Base-by-base conservation (phyloP, 495 filamentous ascomycete species). In the Hypomontagnella submonticulosa region DNA sequence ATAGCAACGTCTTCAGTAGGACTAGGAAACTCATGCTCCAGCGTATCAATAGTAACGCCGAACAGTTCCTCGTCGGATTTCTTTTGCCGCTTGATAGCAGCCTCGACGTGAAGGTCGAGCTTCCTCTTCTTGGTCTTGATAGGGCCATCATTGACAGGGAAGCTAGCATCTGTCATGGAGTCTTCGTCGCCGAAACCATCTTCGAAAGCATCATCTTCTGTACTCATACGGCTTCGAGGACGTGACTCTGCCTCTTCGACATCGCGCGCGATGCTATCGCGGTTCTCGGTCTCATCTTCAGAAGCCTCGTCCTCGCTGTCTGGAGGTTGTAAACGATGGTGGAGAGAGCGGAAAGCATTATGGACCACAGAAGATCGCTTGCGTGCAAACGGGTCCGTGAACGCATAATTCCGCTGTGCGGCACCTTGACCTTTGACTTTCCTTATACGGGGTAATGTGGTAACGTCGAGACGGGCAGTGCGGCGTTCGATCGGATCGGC, bases 211-310 rank as follows among this genome's bases (percentile, higher is more conserved):
- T 89, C 88, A 30, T 88, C 85, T 34, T 83, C 86, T 27, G 87
- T 86, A 67, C 88, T 90, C 81, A 91, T 86, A 9, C 90, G 89
- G 72, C 92, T 97, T 10, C 87, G 79, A 12, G 92, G 89, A 13
- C 91, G 82, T 57, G 92, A 96, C 44, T 94, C 92, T 47, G 87
- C 85, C 57, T 95, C 92, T 70, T 94, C 91, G 0, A 88, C 92
- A 66, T 95, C 91, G 46, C 87, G 79, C 5, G 82, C 84, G 19
- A 88, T 73, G 27, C 90, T 88, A 15, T 74, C 73, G 16, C 79
- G 74, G 47, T 75, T 76, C 49, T 79, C 78, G 0, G 66, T 69
- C 51, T 81, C 81, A 42, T 81, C 79, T 33, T 82, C 81, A 1
- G 81, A 81, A 16, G 71, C 80, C 60, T 88, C 85, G 40, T 85